These are phyloP conservation scores for Fonsecaea erecta DNA, from an alignment of 2,329 filamentous ascomycete genomes.

Conservation along the genomic window DNA sequence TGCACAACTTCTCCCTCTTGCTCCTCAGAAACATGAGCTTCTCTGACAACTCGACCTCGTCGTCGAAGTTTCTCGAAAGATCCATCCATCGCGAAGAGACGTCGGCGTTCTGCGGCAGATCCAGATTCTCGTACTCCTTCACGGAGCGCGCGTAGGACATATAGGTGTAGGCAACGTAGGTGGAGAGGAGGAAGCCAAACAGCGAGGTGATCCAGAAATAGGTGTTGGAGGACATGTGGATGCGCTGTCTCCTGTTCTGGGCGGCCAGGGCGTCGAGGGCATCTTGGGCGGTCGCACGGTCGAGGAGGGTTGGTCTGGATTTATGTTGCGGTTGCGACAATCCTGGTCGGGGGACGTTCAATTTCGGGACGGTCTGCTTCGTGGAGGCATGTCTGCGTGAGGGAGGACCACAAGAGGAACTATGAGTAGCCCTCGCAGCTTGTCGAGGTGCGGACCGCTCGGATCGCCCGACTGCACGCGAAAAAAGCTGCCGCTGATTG, in stretches of 20 bases:
- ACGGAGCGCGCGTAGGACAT: slow-evolving; percentile 48
- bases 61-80: slow-evolving; percentile 51
- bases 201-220: slow-evolving; percentile 47
- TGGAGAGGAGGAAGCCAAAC: slow-evolving; percentile 47
- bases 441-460: neutral
- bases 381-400: slow-evolving; percentile 19
- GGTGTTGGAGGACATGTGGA: slow-evolving; percentile 36
- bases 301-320: slow-evolving; percentile 9
- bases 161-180: slow-evolving; percentile 52
- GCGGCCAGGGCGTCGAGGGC: slow-evolving; percentile 21
- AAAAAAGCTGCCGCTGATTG: neutral
- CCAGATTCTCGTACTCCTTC: slow-evolving; percentile 24
- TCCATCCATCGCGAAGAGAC: slow-evolving; percentile 54
- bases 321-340: neutral
- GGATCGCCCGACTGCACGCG: neutral
- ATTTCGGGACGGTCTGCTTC: slow-evolving; percentile 25
- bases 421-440: neutral
- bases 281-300: slow-evolving; percentile 31
- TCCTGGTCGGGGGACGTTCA: neutral
- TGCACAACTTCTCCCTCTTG: slow-evolving; percentile 50
- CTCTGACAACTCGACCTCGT: slow-evolving; percentile 52
- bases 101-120: slow-evolving; percentile 41
- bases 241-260: slow-evolving; percentile 36
- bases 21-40: slow-evolving; percentile 47
- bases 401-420: neutral